Conservation (phyloP, 2,329 filamentous ascomycete genomes). For the Arthrobotrys conoides region DNA sequence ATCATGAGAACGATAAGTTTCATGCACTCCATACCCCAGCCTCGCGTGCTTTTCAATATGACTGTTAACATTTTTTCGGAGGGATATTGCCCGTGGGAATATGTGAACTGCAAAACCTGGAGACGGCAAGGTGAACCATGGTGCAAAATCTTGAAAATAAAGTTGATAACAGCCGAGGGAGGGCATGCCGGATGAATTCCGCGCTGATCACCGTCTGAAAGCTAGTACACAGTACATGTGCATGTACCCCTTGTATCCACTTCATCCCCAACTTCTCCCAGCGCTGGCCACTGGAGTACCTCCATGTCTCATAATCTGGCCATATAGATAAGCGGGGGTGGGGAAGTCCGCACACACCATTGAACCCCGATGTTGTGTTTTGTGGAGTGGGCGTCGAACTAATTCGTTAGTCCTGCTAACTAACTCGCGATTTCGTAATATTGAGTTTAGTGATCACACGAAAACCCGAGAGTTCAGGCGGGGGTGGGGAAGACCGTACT, state of each 20-base stretch:
- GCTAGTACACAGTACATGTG: background rate
- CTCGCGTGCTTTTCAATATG: conserved; percentile 25
- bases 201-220: conserved; percentile 43
- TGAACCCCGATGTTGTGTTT: conserved; percentile 4
- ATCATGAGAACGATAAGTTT: conserved; percentile 46
- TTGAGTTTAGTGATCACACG: conserved; percentile 7
- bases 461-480: conserved; percentile 4
- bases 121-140: conserved; percentile 28
- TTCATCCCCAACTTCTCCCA: background rate
- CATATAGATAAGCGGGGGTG: conserved; percentile 33
- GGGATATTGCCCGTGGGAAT: conserved; percentile 45
- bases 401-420: conserved; percentile 8
- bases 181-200: conserved; percentile 52
- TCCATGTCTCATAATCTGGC: conserved; percentile 44
- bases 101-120: conserved; percentile 22
- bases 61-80: conserved; percentile 33
- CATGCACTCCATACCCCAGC: conserved; percentile 38
- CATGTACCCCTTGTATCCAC: conserved; percentile 23
- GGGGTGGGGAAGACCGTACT: conserved; percentile 17
- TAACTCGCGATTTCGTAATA: conserved; percentile 13
- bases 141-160: conserved; percentile 19
- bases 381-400: conserved; percentile 33
- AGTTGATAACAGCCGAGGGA: conserved; percentile 57
- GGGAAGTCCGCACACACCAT: conserved; percentile 44
- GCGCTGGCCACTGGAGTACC: conserved; percentile 21